Conservation (phyloP, 495 filamentous ascomycete species). For the Hypoxylon crocopeplum region DNA sequence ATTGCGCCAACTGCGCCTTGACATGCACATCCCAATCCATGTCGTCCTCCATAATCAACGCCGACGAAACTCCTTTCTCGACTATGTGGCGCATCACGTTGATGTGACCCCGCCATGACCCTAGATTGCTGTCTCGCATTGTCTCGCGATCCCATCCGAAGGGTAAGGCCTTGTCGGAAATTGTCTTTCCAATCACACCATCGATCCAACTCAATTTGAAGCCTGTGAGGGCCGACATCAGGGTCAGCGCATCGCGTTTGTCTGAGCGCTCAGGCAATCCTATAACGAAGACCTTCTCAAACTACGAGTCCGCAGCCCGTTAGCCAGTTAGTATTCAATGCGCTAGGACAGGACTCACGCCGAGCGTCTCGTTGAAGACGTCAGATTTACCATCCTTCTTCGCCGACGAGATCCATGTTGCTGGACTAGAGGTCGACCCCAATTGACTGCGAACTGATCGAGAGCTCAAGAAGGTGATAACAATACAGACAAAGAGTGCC, state of each 20-base stretch:
- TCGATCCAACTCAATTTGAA: conserved; percentile 44
- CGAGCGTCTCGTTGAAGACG: conserved; percentile 27
- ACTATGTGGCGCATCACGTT: conserved; percentile 47
- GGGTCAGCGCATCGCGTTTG: conserved; percentile 44
- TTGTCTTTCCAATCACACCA: conserved; percentile 39
- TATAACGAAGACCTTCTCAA: conserved; percentile 42
- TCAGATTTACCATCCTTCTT: conserved; percentile 16
- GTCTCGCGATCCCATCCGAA: conserved; percentile 24
- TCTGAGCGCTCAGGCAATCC: conserved; percentile 46
- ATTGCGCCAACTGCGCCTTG: conserved; percentile 53
- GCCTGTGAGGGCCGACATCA: conserved; percentile 44
- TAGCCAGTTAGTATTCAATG: background rate
- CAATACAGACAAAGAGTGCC: conserved; percentile 11
- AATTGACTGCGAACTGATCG: conserved; percentile 11
- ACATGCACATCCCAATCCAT: conserved; percentile 63
- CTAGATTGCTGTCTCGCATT: conserved; percentile 27
- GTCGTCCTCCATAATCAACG: conserved; percentile 65
- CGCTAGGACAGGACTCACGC: conserved; percentile 10
- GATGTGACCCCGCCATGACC: conserved; percentile 36
- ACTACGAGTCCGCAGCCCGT: conserved; percentile 11
- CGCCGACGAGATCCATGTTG: conserved; percentile 4
- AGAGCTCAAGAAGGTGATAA: conserved; percentile 13
- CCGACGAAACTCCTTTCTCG: conserved; percentile 51
- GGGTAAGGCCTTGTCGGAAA: conserved; percentile 42
- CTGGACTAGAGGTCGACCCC: conserved; percentile 5